Base-by-base conservation (phyloP, 768 basidiomycete species). In the Phylloporus arenicola region DNA sequence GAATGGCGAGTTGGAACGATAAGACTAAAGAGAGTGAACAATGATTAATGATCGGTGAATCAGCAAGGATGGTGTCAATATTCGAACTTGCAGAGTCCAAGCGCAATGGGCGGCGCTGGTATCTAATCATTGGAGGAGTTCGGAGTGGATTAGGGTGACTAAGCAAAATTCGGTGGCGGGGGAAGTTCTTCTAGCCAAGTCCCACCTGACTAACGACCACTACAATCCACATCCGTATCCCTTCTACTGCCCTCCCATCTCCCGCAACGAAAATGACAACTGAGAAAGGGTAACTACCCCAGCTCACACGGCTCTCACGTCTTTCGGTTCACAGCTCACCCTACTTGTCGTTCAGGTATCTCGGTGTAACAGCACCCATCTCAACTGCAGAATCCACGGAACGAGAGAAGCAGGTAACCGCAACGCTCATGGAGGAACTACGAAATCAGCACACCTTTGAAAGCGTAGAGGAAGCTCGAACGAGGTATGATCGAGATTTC, bases 401-500 rank as follows among this genome's bases (percentile, higher is more conserved):
- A 52, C 77, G 84, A 59, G 90, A 92, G 71, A 86, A 84, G 67
- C 86, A 88, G 67, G 87, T 92, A 19, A 92, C 89, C 0, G 62
- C 75, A 16, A 86, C 88, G 6, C 74, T 99, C 46, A 90, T 97
- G 87, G 84, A 91, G 50, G 95, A 99, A 68, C 78, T 99, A 29
- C 78, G 83, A 62, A 73, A 80, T 41, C 86, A 95, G 62, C 86
- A 88, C 50, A 86, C 86, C 3, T 95, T 96, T 68, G 95, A 97
- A 71, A 83, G 77, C 41, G 88, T 92, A 54, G 86, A 90, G 47
- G 93, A 97, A 68, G 77, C 89, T 24, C 80, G 86, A 68, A 85
- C 81, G 54, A 84, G 95, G 95, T 96, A 63, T 57, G 65, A 67
- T 59, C 52, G 31, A 45, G 42, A 53, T 49, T 63, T 49, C 41